Conservation (phyloP, 2,329 filamentous ascomycete species). For the Aspergillus tanneri region DNA sequence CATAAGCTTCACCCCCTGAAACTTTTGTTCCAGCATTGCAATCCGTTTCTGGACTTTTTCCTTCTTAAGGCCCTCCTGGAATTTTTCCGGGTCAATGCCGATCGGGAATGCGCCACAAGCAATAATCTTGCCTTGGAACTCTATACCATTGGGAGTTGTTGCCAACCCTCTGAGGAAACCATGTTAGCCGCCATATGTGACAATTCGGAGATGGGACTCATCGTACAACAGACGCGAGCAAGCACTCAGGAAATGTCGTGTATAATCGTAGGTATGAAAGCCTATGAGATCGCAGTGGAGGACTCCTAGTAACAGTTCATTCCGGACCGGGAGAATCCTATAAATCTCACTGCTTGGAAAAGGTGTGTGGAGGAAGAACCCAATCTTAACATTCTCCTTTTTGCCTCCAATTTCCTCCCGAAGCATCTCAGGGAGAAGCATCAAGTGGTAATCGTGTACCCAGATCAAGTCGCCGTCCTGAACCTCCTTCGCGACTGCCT, state of each 20-base stretch:
- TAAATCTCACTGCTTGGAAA: slow-evolving; percentile 98
- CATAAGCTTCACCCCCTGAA: slow-evolving; percentile 92
- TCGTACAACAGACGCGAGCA: slow-evolving; percentile 86
- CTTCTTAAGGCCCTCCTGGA: slow-evolving; percentile 82
- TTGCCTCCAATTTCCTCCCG: slow-evolving; percentile 78
- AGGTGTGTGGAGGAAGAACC: slow-evolving; percentile 96
- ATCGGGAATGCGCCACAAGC: slow-evolving; percentile 96
- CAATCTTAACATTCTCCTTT: slow-evolving; percentile 93
- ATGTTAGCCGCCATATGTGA: slow-evolving; percentile 15
- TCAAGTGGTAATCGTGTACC: slow-evolving; percentile 98
- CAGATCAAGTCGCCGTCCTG: slow-evolving; percentile 93
- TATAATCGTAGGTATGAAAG: slow-evolving; percentile 98
- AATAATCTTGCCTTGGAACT: slow-evolving; percentile 83
- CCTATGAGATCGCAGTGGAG: slow-evolving; percentile 93
- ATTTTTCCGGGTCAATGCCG: slow-evolving; percentile 96
- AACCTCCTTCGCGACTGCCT: slow-evolving; percentile 81
- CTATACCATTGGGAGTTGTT: slow-evolving; percentile 90
- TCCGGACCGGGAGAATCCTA: slow-evolving; percentile 87
- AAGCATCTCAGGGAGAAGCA: slow-evolving; percentile 94
- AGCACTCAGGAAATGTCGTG: slow-evolving; percentile 93
- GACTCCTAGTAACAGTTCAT: slow-evolving; percentile 81
- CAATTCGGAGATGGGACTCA: neutral
- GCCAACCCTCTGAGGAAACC: slow-evolving; percentile 41
- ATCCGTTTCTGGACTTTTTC: slow-evolving; percentile 86
- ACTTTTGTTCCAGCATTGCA: slow-evolving; percentile 79